Evolutionary conservation across 805 yeast species (phyloP), one percentile per base, ranked within the genome.

Genomic region (Starmerella ratchasimensis): DNA sequence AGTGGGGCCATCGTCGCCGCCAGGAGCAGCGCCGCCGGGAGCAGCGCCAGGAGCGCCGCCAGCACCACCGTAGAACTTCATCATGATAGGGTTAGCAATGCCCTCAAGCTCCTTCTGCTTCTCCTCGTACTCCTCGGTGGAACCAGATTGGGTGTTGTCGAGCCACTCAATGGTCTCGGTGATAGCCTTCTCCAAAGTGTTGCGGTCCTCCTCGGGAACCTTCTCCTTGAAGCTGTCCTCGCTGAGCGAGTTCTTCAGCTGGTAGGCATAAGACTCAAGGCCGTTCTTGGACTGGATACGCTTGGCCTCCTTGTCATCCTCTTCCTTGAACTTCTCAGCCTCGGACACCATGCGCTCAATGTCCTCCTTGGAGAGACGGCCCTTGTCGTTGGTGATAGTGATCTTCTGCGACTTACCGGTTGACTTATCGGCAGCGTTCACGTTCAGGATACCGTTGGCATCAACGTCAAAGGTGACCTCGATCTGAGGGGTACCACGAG

Each of bases 401-500:
- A 86, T 88, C 77, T 88, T 79, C 71, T 79, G 83, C 54, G 94
- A 68, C 74, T 86, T 88, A 71, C 96, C 97, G 49, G 96, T 88
- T 69, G 95, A 94, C 75, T 88, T 86, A 72, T 86, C 97, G 53
- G 84, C 71, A 44, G 96, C 96, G 52, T 93, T 78, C 42, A 86
- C 96, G 65, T 86, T 86, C 67, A 86, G 71, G 67, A 86, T 86
- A 71, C 96, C 96, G 65, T 86, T 86, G 51, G 96, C 95, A 64
- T 86, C 96, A 57, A 86, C 70, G 64, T 86, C 96, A 60, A 86
- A 86, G 56, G 95, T 86, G 52, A 86, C 96, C 73, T 86, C 96
- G 56, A 86, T 79, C 71, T 84, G 94, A 59, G 96, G 96, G 50
- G 80, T 93, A 73, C 96, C 96, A 70, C 95, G 83, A 68, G 95